phyloP scores from a whole-genome alignment of 2,329 filamentous ascomycete species.

The Talaromyces sp. region DNA sequence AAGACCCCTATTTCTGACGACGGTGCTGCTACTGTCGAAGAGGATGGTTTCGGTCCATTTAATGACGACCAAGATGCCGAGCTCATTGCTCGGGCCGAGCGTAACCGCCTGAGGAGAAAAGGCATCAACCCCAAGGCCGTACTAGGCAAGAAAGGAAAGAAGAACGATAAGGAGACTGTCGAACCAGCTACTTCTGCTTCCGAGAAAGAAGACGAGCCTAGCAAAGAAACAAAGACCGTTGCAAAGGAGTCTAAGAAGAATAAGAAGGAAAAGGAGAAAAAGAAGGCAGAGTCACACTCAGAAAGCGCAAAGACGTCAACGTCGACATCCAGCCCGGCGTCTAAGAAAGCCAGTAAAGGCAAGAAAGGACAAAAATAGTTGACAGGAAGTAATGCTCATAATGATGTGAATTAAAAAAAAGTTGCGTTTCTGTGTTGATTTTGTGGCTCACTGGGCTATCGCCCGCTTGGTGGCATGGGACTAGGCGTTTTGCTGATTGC shows the following conservation, averaged over 20 bases:
- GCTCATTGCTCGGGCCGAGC: conserved; percentile 68
- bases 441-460: background rate
- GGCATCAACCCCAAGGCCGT: conserved; percentile 66
- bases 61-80: conserved; percentile 67
- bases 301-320: background rate
- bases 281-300: conserved; percentile 7
- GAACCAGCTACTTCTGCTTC: conserved; percentile 8
- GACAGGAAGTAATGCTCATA: background rate
- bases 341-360: conserved; percentile 7
- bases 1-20: conserved; percentile 60
- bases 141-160: conserved; percentile 28
- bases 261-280: conserved; percentile 11
- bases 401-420: background rate
- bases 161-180: conserved; percentile 9
- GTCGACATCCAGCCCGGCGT: background rate
- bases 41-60: conserved; percentile 64
- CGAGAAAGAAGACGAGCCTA: conserved; percentile 1
- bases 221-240: background rate
- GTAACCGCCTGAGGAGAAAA: conserved; percentile 66
- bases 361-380: conserved; percentile 14
- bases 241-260: conserved; percentile 1
- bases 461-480: conserved; percentile 6
- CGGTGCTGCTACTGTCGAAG: conserved; percentile 25
- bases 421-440: background rate
- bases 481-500: conserved; percentile 4